Evolutionary conservation across 495 filamentous ascomycete species (phyloP).

Genomic region (Pseudomonodictys pantanalensis): DNA sequence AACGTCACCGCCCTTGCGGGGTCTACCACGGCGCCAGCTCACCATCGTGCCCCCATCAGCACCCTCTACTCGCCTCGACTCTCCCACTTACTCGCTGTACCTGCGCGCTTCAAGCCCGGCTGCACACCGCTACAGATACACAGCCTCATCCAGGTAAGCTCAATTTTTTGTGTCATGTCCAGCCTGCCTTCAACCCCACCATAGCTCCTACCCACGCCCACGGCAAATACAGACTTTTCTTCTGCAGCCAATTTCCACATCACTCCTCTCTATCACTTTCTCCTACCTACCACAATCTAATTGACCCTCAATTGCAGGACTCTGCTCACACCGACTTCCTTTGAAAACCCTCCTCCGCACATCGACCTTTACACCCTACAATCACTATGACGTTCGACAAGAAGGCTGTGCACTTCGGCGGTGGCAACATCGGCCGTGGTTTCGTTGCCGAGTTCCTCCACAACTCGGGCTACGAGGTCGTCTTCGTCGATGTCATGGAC

Average conservation of each 20-base stretch:
- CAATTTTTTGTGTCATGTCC: too few species aligned
- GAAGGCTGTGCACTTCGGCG: conserved; percentile 90
- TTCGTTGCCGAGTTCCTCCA: conserved; percentile 71
- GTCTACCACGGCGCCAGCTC: conserved; percentile 11
- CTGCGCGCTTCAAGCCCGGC: not conserved
- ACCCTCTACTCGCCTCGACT: not conserved
- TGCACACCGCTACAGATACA: conserved; percentile 19
- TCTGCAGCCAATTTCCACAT: not conserved
- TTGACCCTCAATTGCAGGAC: conserved; percentile 8
- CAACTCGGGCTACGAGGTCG: conserved; percentile 81
- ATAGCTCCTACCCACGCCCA: conserved; percentile 11
- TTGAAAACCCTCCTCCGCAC: not conserved
- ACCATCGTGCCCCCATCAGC: conserved; percentile 4
- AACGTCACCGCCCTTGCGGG: conserved; percentile 22
- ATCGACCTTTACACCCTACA: not conserved
- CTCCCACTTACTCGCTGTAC: not conserved
- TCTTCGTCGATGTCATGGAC: conserved; percentile 93
- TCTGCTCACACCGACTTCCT: not conserved
- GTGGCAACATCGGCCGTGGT: conserved; percentile 77
- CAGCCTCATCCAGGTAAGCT: too few species aligned
- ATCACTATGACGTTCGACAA: conserved; percentile 46
- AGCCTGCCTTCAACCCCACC: too few species aligned
- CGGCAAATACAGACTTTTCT: not conserved
- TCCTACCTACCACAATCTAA: not conserved
- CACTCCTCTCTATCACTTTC: not conserved